phyloP scores from a whole-genome alignment of 129 eudicot genomes.

The Calendula officinalis region DNA sequence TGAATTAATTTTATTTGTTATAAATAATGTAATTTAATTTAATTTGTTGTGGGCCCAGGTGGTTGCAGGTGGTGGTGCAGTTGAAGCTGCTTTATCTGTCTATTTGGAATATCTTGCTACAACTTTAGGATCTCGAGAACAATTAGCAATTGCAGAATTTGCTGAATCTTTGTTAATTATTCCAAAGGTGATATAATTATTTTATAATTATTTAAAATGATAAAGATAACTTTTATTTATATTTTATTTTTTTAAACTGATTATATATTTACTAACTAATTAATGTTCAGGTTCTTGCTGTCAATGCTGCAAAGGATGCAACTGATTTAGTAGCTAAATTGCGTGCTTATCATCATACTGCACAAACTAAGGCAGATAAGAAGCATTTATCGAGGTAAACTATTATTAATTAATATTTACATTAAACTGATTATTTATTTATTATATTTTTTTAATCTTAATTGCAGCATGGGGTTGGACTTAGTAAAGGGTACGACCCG shows the following conservation, averaged over 20 bases:
- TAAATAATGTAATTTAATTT: neutral
- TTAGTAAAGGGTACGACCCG: conserved; percentile 74
- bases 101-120: conserved; percentile 94
- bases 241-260: neutral
- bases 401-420: neutral
- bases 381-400: conserved; percentile 84
- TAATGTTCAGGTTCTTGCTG: conserved; percentile 72
- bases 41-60: conserved; percentile 39
- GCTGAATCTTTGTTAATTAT: conserved; percentile 86
- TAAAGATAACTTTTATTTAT: neutral
- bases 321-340: conserved; percentile 88
- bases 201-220: neutral
- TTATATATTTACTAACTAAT: too few species aligned
- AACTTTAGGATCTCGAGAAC: conserved; percentile 93
- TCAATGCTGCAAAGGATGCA: conserved; percentile 95
- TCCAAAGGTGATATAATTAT: conserved; percentile 53
- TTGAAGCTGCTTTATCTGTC: conserved; percentile 88
- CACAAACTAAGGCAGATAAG: conserved; percentile 96
- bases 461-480: conserved; percentile 91
- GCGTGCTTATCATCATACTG: conserved; percentile 87
- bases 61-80: conserved; percentile 99
- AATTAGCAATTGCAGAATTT: conserved; percentile 91
- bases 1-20: neutral
- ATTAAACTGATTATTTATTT: neutral
- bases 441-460: neutral